Percentiles rank a stretch among this genome's conserved stretches.
phyloP scores from a whole-genome alignment of 495 filamentous ascomycete species.

The Hypoxylon crocopeplum region DNA sequence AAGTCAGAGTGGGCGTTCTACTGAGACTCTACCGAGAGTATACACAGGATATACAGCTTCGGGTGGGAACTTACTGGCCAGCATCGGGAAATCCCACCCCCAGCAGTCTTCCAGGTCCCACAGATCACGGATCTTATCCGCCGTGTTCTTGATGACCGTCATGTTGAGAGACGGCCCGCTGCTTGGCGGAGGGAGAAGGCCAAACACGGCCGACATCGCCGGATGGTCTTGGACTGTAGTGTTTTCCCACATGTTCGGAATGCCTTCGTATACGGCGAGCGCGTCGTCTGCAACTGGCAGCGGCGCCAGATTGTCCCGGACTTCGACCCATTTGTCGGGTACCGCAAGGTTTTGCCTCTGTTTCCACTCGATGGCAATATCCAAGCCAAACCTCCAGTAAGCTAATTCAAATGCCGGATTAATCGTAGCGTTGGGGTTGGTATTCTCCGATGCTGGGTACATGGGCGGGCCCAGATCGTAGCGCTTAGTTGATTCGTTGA shows the following conservation, averaged over 20 bases:
- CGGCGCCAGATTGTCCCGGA: constrained; percentile 54
- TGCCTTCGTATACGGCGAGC: constrained; percentile 58
- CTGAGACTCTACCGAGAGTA: no score
- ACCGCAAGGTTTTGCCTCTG: constrained; percentile 43
- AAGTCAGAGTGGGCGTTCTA: no score
- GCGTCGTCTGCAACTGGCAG: constrained; percentile 53
- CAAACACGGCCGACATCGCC: constrained; percentile 56
- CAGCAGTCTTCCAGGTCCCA: constrained; percentile 58
- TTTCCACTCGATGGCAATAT: constrained; percentile 51
- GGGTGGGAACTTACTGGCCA: constrained; percentile 49
- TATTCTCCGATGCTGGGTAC: constrained; percentile 61
- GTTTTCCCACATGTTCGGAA: constrained; percentile 56
- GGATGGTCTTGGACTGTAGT: constrained; percentile 57
- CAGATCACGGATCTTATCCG: constrained; percentile 49
- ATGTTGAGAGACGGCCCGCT: constrained; percentile 47
- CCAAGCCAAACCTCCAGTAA: constrained; percentile 55
- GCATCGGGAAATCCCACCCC: constrained; percentile 62
- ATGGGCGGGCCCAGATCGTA: constrained; percentile 62
- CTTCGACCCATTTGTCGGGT: constrained; percentile 47
- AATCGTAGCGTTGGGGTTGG: constrained; percentile 54
- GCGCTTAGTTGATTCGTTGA: constrained; percentile 49
- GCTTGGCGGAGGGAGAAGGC: constrained; percentile 55
- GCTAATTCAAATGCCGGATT: constrained; percentile 62
- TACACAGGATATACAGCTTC: no score
- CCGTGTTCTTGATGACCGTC: constrained; percentile 50